Percentiles rank a stretch among this genome's conserved stretches.
These are phyloP conservation scores for Cutaneotrichosporon cavernicola DNA, from an alignment of 1,284 basidiomycete species.

Conservation along the genomic window DNA sequence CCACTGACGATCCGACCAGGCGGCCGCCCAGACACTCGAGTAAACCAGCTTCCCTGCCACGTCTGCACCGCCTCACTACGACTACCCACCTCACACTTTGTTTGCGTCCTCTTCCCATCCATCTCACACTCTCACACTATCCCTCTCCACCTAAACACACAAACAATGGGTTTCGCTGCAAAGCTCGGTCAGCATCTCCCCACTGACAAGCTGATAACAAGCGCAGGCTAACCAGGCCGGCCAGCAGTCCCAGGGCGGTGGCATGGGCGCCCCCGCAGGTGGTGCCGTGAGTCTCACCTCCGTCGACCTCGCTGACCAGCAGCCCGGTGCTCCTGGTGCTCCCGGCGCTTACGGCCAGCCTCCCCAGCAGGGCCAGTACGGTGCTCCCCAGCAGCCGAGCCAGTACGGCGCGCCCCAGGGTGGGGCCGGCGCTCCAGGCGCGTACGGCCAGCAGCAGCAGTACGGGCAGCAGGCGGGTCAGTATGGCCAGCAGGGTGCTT, in stretches of 20 bases:
- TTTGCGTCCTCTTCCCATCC: neutral
- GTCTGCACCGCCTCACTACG: neutral
- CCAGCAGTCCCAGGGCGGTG: constrained; percentile 8
- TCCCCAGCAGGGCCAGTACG: constrained; percentile 26
- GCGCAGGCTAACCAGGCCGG: constrained; percentile 8
- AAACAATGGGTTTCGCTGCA: constrained; percentile 5
- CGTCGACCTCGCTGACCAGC: neutral
- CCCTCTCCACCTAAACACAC: neutral
- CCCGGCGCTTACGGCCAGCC: constrained; percentile 32
- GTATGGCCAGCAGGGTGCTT: constrained; percentile 30
- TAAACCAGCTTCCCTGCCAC: neutral
- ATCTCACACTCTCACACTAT: neutral
- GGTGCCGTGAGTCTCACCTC: constrained; percentile 3
- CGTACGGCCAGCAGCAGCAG: constrained; percentile 21
- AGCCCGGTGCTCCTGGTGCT: neutral
- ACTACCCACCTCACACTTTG: neutral
- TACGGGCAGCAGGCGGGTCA: constrained; percentile 13
- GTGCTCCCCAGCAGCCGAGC: constrained; percentile 3
- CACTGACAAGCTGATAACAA: neutral
- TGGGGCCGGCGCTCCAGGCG: neutral
- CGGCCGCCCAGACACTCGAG: too few species aligned
- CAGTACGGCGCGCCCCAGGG: neutral
- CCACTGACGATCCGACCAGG: too few species aligned
- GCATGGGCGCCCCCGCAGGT: constrained; percentile 3
- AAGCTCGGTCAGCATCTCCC: constrained; percentile 6